Evolutionary conservation across 371 early-diverging fungal species (phyloP).

Genomic region (Actinomortierella wolfii): DNA sequence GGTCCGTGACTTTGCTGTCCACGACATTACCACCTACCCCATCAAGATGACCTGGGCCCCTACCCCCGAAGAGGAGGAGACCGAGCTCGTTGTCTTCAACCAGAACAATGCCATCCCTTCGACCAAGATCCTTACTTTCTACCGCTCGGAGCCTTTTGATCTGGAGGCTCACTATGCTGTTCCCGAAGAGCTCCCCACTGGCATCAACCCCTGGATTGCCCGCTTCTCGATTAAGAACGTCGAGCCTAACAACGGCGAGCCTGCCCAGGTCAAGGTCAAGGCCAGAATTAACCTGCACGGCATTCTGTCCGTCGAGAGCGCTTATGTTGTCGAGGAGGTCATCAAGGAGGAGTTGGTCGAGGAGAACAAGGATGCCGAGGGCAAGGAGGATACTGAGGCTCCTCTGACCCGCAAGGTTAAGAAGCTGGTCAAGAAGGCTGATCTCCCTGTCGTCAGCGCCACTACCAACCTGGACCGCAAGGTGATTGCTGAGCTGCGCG

Average conservation of each 20-base stretch:
- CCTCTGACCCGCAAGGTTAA: constrained; percentile 69
- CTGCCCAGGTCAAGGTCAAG: constrained; percentile 84
- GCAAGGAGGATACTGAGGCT: constrained; percentile 61
- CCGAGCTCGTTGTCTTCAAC: constrained; percentile 68
- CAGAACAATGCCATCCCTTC: constrained; percentile 79
- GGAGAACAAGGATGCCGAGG: constrained; percentile 30
- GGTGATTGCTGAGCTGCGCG: constrained; percentile 65
- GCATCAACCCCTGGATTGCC: constrained; percentile 76
- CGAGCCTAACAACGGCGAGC: constrained; percentile 50
- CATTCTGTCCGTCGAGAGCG: constrained; percentile 76
- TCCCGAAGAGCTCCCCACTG: constrained; percentile 66
- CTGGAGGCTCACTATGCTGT: constrained; percentile 70
- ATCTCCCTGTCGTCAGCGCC: constrained; percentile 73
- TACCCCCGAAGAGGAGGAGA: constrained; percentile 62
- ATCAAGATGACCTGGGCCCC: constrained; percentile 75
- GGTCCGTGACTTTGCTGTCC: constrained; percentile 93
- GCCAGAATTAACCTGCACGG: constrained; percentile 53
- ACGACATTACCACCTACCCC: constrained; percentile 86
- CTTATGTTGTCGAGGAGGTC: constrained; percentile 86
- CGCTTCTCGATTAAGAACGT: constrained; percentile 68
- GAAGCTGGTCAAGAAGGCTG: constrained; percentile 90
- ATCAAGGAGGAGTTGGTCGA: constrained; percentile 59
- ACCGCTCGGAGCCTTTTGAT: constrained; percentile 77
- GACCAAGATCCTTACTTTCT: constrained; percentile 89
- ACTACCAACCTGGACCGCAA: constrained; percentile 63